phyloP scores from a whole-genome alignment of 2,329 filamentous ascomycete genomes.

The Lecanosticta acicola region DNA sequence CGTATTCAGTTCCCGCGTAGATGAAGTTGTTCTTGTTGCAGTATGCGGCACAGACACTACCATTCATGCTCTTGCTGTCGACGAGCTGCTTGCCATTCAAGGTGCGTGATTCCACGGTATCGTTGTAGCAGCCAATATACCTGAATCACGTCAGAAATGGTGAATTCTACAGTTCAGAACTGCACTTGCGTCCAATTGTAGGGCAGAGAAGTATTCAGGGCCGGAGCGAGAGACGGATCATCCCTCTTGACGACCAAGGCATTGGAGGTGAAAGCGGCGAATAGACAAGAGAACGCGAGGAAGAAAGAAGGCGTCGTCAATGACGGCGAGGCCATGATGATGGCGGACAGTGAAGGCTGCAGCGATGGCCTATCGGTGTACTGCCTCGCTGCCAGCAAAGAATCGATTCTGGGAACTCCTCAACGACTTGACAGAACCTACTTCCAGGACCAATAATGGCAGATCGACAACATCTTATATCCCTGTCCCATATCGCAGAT shows the following conservation, averaged over 20 bases:
- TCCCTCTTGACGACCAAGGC: conserved; percentile 8
- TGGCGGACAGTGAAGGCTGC: background rate
- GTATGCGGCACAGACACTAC: conserved; percentile 17
- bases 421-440: no score
- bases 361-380: background rate
- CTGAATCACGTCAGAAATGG: background rate
- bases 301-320: background rate
- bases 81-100: conserved; percentile 10
- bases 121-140: conserved; percentile 22
- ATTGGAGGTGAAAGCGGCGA: background rate
- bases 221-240: conserved; percentile 6
- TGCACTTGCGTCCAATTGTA: conserved; percentile 16
- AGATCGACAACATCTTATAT: background rate
- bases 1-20: conserved; percentile 24
- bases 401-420: no score
- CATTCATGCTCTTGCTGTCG: conserved; percentile 19
- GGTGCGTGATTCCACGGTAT: conserved; percentile 13
- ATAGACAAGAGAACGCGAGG: background rate
- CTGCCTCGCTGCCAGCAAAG: background rate
- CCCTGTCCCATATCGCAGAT: background rate
- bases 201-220: conserved; percentile 15
- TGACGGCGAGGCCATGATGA: background rate
- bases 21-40: conserved; percentile 18
- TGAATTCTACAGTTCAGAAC: background rate
- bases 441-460: background rate